phyloP scores from a whole-genome alignment of 192 early-diverging fungal genomes.

The Phlyctochytrium bullatum region DNA sequence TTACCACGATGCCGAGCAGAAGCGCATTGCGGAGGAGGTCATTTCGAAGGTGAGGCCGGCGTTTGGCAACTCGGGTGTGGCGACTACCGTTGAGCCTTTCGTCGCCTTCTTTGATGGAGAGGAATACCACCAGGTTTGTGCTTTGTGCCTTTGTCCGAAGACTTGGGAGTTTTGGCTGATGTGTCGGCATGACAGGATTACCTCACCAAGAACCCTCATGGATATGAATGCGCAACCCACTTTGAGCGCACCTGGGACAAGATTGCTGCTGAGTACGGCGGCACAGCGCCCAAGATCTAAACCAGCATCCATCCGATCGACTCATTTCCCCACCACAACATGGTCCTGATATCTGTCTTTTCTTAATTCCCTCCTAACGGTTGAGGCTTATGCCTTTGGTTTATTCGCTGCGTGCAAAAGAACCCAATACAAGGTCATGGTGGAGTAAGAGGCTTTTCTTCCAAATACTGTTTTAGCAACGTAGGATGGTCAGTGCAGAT shows the following conservation, averaged over 20 bases:
- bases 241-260: slow-evolving; percentile 52
- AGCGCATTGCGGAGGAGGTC: slow-evolving; percentile 68
- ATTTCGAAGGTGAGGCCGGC: slow-evolving; percentile 58
- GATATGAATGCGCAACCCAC: slow-evolving; percentile 64
- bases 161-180: not conserved
- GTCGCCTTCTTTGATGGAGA: slow-evolving; percentile 79
- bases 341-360: too few species aligned
- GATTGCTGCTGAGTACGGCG: slow-evolving; percentile 34
- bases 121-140: slow-evolving; percentile 42
- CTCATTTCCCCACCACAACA: too few species aligned
- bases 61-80: slow-evolving; percentile 45
- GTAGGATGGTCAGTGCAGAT: slow-evolving; percentile 48
- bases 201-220: slow-evolving; percentile 71
- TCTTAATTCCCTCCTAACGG: too few species aligned
- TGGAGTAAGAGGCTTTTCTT: too few species aligned
- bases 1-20: slow-evolving; percentile 75
- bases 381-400: too few species aligned
- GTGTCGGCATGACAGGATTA: slow-evolving; percentile 66
- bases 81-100: slow-evolving; percentile 67
- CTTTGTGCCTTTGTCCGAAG: too few species aligned
- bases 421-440: too few species aligned
- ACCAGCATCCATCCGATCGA: too few species aligned
- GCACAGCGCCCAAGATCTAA: slow-evolving; percentile 1
- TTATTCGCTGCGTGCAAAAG: too few species aligned
- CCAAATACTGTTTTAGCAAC: slow-evolving; percentile 16